Base-by-base conservation (phyloP, 2,329 filamentous ascomycete genomes). In the Phaeomoniella chlamydospora region DNA sequence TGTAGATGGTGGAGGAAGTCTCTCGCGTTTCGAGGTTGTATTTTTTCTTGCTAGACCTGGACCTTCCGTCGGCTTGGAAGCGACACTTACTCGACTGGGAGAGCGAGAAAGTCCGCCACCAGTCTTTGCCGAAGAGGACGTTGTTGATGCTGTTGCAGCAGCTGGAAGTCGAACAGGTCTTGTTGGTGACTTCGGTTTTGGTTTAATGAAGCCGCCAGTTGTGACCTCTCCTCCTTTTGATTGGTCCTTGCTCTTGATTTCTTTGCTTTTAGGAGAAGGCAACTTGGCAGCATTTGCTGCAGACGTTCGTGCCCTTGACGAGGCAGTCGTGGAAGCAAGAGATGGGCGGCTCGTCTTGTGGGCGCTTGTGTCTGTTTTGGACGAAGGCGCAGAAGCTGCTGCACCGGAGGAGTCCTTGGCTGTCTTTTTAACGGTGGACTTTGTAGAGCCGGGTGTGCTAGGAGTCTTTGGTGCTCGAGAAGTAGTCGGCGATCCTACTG, bases 141-240 rank as follows among this genome's bases (percentile, higher is more conserved):
- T 51, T 12, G 58, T 63, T 15, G 58, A 49, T 3, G 62, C 53
- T 5, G 56, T 58, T 34, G 53, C 50, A 14, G 61, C 58, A 31
- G 52, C 45, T 18, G 61, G 55, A 34, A 61, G 49, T 33, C 59
- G 62, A 35, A 50, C 48, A 26, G 61, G 48, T 32, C 49, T 54
- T 18, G 56, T 57, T 6, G 61, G 58, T 15, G 62, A 62, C 38
- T 49, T 62, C 5, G 58, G 41, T 15, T 49, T 50, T 18, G 50
- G 37, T 26, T 26, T 26, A 6, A 26, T n/a, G n/a, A 26, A 26
- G 22, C 22, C 22, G 9, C 22, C 22, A n/a, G 22, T 26, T 26
- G 22, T 26, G n/a, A 26, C 22, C n/a, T 26, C 22, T 9, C 22
- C 22, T 9, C 22, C 22, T n/a, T 26, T 26, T n/a, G 6, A 9